These are phyloP conservation scores for Lipomyces starkeyi DNA, from an alignment of 805 yeast species.

Conservation along the genomic window DNA sequence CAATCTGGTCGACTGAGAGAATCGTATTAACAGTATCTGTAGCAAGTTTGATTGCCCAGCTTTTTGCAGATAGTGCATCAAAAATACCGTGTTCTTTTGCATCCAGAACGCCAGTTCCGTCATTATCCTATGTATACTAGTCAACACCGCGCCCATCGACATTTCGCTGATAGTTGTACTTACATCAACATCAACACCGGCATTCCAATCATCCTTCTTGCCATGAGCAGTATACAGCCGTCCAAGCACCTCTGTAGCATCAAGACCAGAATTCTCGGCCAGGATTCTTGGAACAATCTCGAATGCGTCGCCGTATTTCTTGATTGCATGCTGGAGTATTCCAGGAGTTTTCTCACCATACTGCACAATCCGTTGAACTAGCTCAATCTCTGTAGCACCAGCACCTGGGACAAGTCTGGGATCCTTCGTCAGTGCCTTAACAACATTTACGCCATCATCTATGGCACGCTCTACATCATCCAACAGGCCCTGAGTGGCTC, in stretches of 20 bases:
- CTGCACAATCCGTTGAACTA: slow-evolving; percentile 76
- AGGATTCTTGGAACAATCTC: slow-evolving; percentile 91
- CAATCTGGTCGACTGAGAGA: slow-evolving; percentile 92
- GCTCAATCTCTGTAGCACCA: slow-evolving; percentile 90
- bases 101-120: slow-evolving; percentile 69
- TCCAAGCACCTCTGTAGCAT: slow-evolving; percentile 87
- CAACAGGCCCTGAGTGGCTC: slow-evolving; percentile 91
- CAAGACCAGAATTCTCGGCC: slow-evolving; percentile 93
- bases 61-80: slow-evolving; percentile 81
- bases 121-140: slow-evolving; percentile 39
- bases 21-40: slow-evolving; percentile 94
- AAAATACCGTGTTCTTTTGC: slow-evolving; percentile 70
- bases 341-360: slow-evolving; percentile 97
- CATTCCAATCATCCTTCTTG: slow-evolving; percentile 49
- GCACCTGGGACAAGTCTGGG: slow-evolving; percentile 89
- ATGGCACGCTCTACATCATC: slow-evolving; percentile 97
- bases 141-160: not conserved
- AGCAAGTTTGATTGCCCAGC: slow-evolving; percentile 88
- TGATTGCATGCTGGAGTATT: slow-evolving; percentile 87
- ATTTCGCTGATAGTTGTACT: slow-evolving; percentile 48
- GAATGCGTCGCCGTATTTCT: slow-evolving; percentile 91
- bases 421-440: slow-evolving; percentile 88
- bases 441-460: slow-evolving; percentile 93
- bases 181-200: slow-evolving; percentile 82
- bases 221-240: slow-evolving; percentile 88